A percentile compares a stretch with the other conserved stretches of the same genome.
Evolutionary conservation across 2,329 filamentous ascomycete genomes (phyloP).

Genomic region (Fusarium nanum): DNA sequence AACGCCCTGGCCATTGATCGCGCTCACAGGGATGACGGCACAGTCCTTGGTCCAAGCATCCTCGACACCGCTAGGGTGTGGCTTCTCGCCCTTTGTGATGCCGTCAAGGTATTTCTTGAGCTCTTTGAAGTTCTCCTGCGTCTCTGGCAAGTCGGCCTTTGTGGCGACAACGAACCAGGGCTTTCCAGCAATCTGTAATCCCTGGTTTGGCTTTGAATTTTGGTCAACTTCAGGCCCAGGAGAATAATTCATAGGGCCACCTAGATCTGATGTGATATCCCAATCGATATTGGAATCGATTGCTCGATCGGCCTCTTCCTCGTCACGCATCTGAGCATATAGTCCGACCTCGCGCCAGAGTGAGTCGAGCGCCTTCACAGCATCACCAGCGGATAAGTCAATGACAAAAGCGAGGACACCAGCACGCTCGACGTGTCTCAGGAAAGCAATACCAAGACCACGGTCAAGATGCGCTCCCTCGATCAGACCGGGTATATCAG

Average conservation of each 20-base stretch:
- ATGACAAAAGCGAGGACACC: slow-evolving; percentile 93
- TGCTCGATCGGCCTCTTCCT: slow-evolving; percentile 75
- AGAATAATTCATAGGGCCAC: slow-evolving; percentile 44
- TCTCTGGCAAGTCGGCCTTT: slow-evolving; percentile 85
- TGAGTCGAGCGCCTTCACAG: slow-evolving; percentile 79
- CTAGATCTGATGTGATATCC: slow-evolving; percentile 63
- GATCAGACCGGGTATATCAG: slow-evolving; percentile 94
- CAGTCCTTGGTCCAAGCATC: slow-evolving; percentile 70
- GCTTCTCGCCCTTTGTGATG: slow-evolving; percentile 70
- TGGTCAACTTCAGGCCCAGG: slow-evolving; percentile 33
- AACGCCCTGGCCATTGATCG: slow-evolving; percentile 87
- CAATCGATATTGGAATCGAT: slow-evolving; percentile 67
- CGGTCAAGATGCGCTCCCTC: slow-evolving; percentile 92
- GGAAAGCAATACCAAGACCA: slow-evolving; percentile 89
- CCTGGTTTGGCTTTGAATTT: slow-evolving; percentile 43
- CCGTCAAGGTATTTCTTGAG: slow-evolving; percentile 77
- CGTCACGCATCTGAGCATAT: slow-evolving; percentile 83
- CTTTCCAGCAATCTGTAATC: slow-evolving; percentile 87
- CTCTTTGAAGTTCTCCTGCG: slow-evolving; percentile 78
- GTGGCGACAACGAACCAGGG: slow-evolving; percentile 97
- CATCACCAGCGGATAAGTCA: slow-evolving; percentile 83
- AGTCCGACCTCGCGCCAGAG: slow-evolving; percentile 92
- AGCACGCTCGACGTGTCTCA: slow-evolving; percentile 94
- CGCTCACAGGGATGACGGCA: slow-evolving; percentile 85
- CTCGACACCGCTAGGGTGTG: slow-evolving; percentile 78